Base-by-base conservation (phyloP, 2,329 filamentous ascomycete species). In the Diaporthe vaccinii region DNA sequence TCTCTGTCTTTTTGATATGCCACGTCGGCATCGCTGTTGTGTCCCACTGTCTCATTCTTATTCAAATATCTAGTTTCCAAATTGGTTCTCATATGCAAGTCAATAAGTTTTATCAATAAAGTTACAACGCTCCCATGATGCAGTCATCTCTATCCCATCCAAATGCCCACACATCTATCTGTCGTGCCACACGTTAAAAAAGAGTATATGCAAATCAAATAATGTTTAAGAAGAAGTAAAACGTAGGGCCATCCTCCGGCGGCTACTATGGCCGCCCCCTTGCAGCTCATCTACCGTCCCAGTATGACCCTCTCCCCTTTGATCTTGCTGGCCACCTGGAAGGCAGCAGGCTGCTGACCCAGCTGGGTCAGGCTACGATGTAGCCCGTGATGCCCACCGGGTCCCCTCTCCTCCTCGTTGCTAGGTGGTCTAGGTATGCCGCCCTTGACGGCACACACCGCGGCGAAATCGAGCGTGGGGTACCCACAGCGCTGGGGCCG, bases 301-400 rank as follows among this genome's bases (percentile, higher is more conserved):
- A 69, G 65, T 49, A 69, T 49, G 25, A 74, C 46, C 41, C 62
- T 74, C 41, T 74, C 72, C 22, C 62, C 72, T 44, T 74, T 74
- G 17, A 74, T 74, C 62, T 68, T 74, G n/a, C 53, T 74, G 7
- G 72, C 72, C 8, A 74, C 72, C 62, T 70, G 51, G n/a, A 74
- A 70, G 6, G 62, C 51, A 14, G 53, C 62, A 14, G 62, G 62
- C 62, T 70, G 61, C 72, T 61, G 51, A 17, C 72, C 72, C 17
- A 74, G 53, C 72, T 46, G 55, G 14, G 72, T 74, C 28, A 74
- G 41, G 41, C 72, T 74, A 8, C 72, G 62, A n/a, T 74, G 62
- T 31, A 74, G n/a, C 15, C 72, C 72, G 17, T 61, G 41, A 0
- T 31, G 49, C 12, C 39, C 51, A 6, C 41, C 53, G 31, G 46